Conservation (phyloP, 2,329 filamentous ascomycete genomes). For the Neopestalotiopsis clavispora region DNA sequence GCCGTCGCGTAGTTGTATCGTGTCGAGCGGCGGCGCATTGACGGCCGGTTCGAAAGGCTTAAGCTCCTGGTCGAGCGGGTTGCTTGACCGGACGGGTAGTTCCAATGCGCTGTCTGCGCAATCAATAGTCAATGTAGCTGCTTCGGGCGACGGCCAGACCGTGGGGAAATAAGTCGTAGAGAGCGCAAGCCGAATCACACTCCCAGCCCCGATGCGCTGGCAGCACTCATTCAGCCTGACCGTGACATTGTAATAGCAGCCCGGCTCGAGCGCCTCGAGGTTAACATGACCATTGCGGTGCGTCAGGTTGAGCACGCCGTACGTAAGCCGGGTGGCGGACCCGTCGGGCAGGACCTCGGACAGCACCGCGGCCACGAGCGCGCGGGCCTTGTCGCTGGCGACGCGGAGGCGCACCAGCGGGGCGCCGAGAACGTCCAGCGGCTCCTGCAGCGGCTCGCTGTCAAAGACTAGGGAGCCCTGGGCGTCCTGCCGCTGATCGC, state of each 20-base stretch:
- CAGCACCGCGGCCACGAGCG: background rate
- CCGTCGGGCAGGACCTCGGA: conserved; percentile 2
- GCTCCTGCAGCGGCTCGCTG: background rate
- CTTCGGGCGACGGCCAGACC: conserved; percentile 1
- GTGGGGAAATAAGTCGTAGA: background rate
- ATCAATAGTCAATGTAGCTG: background rate
- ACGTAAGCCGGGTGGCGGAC: background rate
- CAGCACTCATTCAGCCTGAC: background rate
- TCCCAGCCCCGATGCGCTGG: background rate
- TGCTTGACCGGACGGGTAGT: background rate
- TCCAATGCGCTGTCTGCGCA: background rate
- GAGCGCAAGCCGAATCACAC: background rate
- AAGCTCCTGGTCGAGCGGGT: background rate
- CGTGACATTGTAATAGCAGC: background rate
- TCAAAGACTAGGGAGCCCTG: background rate
- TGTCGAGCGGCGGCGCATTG: background rate
- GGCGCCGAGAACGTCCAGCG: background rate
- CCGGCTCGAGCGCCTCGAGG: background rate
- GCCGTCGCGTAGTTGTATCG: background rate
- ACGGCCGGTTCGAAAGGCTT: background rate
- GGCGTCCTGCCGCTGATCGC: background rate
- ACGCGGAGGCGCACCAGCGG: background rate
- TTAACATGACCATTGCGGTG: background rate
- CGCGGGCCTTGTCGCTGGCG: background rate
- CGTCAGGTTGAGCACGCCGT: conserved; percentile 6